A percentile compares a stretch with the other conserved stretches of the same genome.
These are phyloP conservation scores for Russula foetens DNA, from an alignment of 768 basidiomycete species.

Conservation along the genomic window DNA sequence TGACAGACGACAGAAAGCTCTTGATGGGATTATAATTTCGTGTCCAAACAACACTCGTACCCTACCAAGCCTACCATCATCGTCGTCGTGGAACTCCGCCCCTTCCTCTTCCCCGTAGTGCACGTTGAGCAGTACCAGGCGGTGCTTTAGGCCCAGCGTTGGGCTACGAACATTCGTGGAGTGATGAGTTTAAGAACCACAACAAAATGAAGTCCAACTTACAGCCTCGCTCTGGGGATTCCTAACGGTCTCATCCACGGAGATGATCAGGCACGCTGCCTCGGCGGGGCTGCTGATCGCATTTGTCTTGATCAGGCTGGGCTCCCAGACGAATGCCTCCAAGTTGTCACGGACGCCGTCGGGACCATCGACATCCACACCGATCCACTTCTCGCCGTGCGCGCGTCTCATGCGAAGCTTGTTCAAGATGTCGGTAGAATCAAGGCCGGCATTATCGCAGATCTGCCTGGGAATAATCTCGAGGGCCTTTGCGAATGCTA, in stretches of 20 bases:
- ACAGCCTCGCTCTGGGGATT: constrained; percentile 94
- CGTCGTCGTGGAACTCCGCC: constrained; percentile 65
- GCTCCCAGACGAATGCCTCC: constrained; percentile 99
- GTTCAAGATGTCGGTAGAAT: constrained; percentile 95
- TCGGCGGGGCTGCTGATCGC: constrained; percentile 94
- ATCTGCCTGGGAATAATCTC: constrained; percentile 98
- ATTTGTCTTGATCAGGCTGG: constrained; percentile 89
- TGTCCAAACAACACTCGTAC: not conserved
- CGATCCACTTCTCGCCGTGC: constrained; percentile 80
- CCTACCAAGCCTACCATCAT: constrained; percentile 20
- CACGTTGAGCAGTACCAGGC: constrained; percentile 84
- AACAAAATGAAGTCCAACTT: constrained; percentile 27
- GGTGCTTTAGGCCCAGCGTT: constrained; percentile 84
- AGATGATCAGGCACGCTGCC: constrained; percentile 91
- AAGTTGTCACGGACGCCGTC: constrained; percentile 93
- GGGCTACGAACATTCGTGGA: constrained; percentile 37
- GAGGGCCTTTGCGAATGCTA: constrained; percentile 93
- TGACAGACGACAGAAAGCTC: too few species aligned
- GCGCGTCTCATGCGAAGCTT: constrained; percentile 97
- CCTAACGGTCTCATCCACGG: constrained; percentile 94
- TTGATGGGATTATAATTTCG: not conserved
- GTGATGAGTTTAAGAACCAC: constrained; percentile 6
- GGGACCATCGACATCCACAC: constrained; percentile 87
- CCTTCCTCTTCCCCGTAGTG: constrained; percentile 78
- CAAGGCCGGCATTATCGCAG: constrained; percentile 95